These are phyloP conservation scores for Colletotrichum echinochloae DNA, from an alignment of 2,329 filamentous ascomycete genomes.

Conservation along the genomic window DNA sequence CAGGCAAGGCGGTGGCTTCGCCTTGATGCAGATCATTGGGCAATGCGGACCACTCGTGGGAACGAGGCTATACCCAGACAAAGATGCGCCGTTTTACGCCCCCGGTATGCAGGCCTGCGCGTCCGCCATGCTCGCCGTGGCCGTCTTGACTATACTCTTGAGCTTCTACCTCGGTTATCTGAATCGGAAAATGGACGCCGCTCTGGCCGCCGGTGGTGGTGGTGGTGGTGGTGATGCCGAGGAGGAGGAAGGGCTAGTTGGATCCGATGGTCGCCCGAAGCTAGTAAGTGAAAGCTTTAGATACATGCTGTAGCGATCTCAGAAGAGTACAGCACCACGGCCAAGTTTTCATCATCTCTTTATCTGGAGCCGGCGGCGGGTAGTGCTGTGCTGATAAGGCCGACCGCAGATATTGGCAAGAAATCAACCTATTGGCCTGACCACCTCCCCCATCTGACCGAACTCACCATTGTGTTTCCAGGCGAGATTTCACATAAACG, in stretches of 20 bases:
- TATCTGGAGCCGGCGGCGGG: too few species aligned
- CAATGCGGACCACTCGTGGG: slow-evolving; percentile 83
- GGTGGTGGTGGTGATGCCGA: slow-evolving; percentile 44
- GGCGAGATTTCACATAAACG: background rate
- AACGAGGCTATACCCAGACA: slow-evolving; percentile 72
- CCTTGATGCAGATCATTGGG: slow-evolving; percentile 83
- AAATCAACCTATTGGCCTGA: background rate
- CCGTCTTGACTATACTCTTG: slow-evolving; percentile 64
- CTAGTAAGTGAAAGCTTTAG: slow-evolving; percentile 51
- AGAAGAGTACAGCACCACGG: background rate
- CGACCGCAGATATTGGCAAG: background rate
- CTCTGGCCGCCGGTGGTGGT: slow-evolving; percentile 44
- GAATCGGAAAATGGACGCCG: slow-evolving; percentile 61
- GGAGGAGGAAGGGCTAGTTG: slow-evolving; percentile 57
- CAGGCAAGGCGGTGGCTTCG: slow-evolving; percentile 80
- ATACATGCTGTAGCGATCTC: slow-evolving; percentile 58
- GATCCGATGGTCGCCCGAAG: slow-evolving; percentile 44
- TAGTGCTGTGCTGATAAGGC: background rate
- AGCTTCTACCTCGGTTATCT: slow-evolving; percentile 63
- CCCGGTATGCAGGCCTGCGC: slow-evolving; percentile 73
- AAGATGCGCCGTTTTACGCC: slow-evolving; percentile 71
- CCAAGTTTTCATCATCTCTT: background rate
- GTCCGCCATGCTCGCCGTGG: slow-evolving; percentile 71
- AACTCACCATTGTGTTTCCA: background rate
- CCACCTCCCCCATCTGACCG: background rate